Percentiles rank a stretch among this genome's conserved stretches.
Evolutionary conservation across 169 alveolate genomes (phyloP).

Genomic region (Eimeria sp.): DNA sequence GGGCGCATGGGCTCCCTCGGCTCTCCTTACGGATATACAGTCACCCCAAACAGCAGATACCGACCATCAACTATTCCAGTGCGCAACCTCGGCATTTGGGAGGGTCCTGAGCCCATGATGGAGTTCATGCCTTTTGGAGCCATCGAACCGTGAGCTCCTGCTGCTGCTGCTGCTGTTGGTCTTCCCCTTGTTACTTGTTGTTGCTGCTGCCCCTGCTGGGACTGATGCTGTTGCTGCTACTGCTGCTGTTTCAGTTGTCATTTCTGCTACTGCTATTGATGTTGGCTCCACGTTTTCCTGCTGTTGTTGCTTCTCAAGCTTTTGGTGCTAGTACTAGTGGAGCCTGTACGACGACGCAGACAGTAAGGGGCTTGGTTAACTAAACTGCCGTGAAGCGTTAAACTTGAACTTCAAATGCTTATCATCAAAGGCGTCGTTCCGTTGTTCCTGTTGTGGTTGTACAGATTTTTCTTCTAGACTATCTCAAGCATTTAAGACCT

Average conservation of each 20-base stretch:
- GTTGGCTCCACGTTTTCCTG: neutral
- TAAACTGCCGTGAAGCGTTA: too few species aligned
- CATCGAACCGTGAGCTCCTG: neutral
- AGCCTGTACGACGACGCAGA: neutral
- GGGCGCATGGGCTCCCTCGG: conserved; percentile 27
- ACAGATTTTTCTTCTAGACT: conserved; percentile 12
- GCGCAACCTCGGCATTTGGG: neutral
- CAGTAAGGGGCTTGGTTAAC: too few species aligned
- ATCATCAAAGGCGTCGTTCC: neutral
- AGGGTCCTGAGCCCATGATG: conserved; percentile 10
- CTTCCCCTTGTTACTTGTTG: too few species aligned
- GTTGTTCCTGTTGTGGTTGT: neutral
- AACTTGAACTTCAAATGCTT: neutral
- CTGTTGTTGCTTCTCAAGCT: neutral
- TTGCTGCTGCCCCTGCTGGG: neutral
- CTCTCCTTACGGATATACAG: neutral
- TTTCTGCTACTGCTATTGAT: neutral
- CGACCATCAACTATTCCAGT: neutral
- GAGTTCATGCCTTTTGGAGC: neutral
- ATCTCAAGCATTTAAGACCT: neutral
- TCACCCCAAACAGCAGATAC: neutral
- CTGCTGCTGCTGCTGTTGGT: neutral
- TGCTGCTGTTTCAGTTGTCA: neutral
- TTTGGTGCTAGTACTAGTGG: neutral
- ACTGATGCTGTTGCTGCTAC: neutral